These are phyloP conservation scores for Casuarina equisetifolia DNA, from an alignment of 306 rosid species.

Conservation along the genomic window DNA sequence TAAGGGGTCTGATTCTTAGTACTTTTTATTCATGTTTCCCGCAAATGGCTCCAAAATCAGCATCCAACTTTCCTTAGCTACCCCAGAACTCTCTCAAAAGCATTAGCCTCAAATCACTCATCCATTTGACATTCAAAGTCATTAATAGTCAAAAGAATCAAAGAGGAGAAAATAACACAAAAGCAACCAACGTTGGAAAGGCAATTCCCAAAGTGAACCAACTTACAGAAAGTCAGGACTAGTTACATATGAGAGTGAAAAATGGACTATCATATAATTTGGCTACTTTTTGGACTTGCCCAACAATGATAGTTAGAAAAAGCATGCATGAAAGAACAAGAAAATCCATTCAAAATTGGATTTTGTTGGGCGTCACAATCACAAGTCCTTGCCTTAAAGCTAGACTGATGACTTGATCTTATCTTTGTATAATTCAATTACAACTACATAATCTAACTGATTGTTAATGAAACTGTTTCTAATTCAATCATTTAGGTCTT, in stretches of 20 bases:
- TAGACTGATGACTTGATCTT: constrained; percentile 14
- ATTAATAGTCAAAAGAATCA: neutral
- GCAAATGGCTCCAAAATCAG: neutral
- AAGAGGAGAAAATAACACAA: neutral
- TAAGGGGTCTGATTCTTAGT: neutral
- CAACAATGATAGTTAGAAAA: constrained; percentile 36
- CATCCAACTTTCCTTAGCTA: neutral
- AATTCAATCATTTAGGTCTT: constrained; percentile 40
- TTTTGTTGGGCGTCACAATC: constrained; percentile 37
- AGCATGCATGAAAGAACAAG: constrained; percentile 30
- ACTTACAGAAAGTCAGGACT: constrained; percentile 18
- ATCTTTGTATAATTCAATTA: constrained; percentile 24
- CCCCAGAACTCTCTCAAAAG: neutral
- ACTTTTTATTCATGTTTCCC: neutral
- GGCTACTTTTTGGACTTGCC: constrained; percentile 33
- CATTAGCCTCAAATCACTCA: neutral
- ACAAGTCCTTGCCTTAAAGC: constrained; percentile 23
- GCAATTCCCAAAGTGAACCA: constrained; percentile 18
- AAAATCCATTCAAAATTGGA: constrained; percentile 34
- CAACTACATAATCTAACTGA: constrained; percentile 25
- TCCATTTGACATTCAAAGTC: neutral
- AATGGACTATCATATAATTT: constrained; percentile 26
- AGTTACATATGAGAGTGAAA: constrained; percentile 22
- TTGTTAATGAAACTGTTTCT: constrained; percentile 27
- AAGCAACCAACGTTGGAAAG: neutral